A percentile compares a stretch with the other conserved stretches of the same genome.
phyloP scores from a whole-genome alignment of 1,139 yeast genomes.

The Pneumocystis sp. region DNA sequence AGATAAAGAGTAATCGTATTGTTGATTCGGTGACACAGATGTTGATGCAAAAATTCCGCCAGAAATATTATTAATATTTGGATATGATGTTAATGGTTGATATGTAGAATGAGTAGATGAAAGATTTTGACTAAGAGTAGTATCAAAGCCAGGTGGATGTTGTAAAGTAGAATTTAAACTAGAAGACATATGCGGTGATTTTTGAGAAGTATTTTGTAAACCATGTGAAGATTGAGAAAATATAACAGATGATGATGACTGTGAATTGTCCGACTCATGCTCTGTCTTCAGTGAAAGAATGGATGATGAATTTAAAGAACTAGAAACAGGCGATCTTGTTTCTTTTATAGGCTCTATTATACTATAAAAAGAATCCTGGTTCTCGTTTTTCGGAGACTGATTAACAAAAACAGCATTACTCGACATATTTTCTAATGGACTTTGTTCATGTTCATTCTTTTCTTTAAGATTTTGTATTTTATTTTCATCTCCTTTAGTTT shows the following conservation, averaged over 20 bases:
- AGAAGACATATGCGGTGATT: not conserved
- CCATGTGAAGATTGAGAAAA: constrained; percentile 1
- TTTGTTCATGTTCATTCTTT: not conserved
- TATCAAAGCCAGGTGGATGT: not conserved
- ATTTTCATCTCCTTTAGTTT: not conserved
- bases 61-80: not conserved
- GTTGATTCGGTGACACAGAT: not conserved
- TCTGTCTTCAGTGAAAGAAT: not conserved
- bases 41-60: not conserved
- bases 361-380: not conserved
- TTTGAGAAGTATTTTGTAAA: not conserved
- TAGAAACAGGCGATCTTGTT: constrained; percentile 1
- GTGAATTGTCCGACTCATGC: not conserved
- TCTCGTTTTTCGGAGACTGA: not conserved
- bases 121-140: not conserved
- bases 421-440: not conserved
- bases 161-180: not conserved
- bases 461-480: not conserved
- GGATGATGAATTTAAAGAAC: constrained; percentile 2
- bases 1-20: not conserved
- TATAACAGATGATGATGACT: constrained; percentile 6
- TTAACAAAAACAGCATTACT: constrained; percentile 4
- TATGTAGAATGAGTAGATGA: not conserved
- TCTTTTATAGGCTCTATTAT: not conserved
- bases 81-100: not conserved